These are phyloP conservation scores for Thielaviopsis musarum DNA, from an alignment of 2,329 filamentous ascomycete species.

Conservation along the genomic window DNA sequence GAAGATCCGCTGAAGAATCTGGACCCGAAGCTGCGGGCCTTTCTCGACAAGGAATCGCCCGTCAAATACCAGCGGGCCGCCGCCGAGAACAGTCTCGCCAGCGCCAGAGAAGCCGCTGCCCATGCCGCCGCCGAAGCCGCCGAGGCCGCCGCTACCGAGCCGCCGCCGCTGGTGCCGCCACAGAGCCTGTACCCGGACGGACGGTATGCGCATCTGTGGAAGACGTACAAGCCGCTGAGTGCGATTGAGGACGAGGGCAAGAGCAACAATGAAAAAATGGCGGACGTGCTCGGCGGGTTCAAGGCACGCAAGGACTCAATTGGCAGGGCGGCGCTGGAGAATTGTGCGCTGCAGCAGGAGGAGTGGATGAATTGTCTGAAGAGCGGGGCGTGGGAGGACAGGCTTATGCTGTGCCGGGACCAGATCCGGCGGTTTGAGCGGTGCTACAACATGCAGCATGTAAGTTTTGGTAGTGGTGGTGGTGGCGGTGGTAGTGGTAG, in stretches of 20 bases:
- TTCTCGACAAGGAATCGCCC: conserved; percentile 68
- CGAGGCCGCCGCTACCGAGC: conserved; percentile 12
- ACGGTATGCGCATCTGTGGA: conserved; percentile 77
- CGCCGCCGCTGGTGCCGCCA: conserved; percentile 23
- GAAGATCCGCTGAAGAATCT: conserved; percentile 52
- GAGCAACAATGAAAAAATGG: conserved; percentile 63
- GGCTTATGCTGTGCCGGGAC: conserved; percentile 62
- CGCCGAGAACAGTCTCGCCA: conserved; percentile 13
- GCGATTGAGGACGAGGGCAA: conserved; percentile 53
- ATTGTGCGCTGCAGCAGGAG: conserved; percentile 77
- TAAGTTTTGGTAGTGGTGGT: conserved; percentile 27
- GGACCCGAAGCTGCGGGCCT: conserved; percentile 69
- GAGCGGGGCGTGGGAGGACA: conserved; percentile 47
- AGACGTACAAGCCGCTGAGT: conserved; percentile 61
- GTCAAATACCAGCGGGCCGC: conserved; percentile 39
- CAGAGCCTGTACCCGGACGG: conserved; percentile 41
- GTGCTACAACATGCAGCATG: conserved; percentile 79
- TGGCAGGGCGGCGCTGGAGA: conserved; percentile 72
- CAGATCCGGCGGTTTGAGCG: conserved; percentile 65
- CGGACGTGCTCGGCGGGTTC: conserved; percentile 65
- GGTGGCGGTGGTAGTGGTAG: no score
- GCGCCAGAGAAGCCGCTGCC: conserved; percentile 6
- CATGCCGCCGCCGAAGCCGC: conserved; percentile 8
- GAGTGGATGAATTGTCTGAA: conserved; percentile 71
- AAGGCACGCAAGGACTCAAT: conserved; percentile 68